Percentiles rank a stretch among this genome's conserved stretches.
phyloP scores from a whole-genome alignment of 202 grass and related monocot species.

The Zizania palustris region DNA sequence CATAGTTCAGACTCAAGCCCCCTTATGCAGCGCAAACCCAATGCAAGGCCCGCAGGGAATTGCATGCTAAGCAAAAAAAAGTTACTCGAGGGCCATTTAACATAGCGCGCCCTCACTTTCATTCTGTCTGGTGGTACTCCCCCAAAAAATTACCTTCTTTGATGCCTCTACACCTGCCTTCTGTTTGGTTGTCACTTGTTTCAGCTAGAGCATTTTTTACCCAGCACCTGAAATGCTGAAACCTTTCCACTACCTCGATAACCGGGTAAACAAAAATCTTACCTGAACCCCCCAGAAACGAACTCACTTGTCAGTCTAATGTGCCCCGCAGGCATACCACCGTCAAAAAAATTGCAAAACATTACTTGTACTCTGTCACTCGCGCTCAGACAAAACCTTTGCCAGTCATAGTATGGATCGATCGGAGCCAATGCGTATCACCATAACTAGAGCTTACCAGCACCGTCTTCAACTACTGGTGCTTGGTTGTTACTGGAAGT shows the following conservation, averaged over 20 bases:
- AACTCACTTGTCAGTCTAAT: slow-evolving; percentile 51
- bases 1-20: background rate
- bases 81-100: background rate
- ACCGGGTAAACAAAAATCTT: slow-evolving; percentile 42
- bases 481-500: slow-evolving; percentile 49
- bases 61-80: slow-evolving; percentile 25
- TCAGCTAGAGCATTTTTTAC: slow-evolving; percentile 27
- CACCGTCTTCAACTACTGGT: slow-evolving; percentile 35
- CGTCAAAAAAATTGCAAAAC: slow-evolving; percentile 44
- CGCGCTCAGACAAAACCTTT: slow-evolving; percentile 49
- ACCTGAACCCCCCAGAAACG: slow-evolving; percentile 29
- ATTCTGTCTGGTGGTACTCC: slow-evolving; percentile 23
- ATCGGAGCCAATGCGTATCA: slow-evolving; percentile 1
- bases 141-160: background rate
- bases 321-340: slow-evolving; percentile 37
- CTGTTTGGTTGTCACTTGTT: slow-evolving; percentile 20
- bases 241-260: slow-evolving; percentile 37
- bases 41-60: background rate
- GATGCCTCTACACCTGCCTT: slow-evolving; percentile 33
- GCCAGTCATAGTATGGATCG: slow-evolving; percentile 46
- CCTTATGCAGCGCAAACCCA: background rate
- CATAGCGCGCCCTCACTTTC: background rate
- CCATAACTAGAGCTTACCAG: slow-evolving; percentile 18
- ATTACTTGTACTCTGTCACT: slow-evolving; percentile 51
- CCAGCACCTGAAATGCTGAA: slow-evolving; percentile 29